A percentile compares a stretch with the other conserved stretches of the same genome.
Evolutionary conservation across 73 alveolate species (phyloP).

Genomic region (Diophrys appendiculata): DNA sequence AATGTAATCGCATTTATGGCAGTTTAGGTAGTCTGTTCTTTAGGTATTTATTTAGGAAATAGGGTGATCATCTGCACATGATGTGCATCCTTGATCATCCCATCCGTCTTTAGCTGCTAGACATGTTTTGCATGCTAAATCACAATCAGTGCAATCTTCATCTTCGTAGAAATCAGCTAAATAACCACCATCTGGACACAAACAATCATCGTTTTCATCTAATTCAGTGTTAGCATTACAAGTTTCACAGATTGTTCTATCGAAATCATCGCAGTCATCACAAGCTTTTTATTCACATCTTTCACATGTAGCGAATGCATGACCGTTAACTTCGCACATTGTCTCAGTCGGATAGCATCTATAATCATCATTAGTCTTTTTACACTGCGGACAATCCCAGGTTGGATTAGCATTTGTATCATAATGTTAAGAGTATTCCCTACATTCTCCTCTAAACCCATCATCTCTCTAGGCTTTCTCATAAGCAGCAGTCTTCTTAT

Average conservation of each 20-base stretch:
- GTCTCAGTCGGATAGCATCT: background rate
- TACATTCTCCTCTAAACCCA: too few relatives aligned
- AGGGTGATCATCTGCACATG: background rate
- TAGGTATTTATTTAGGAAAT: background rate
- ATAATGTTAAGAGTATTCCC: too few relatives aligned
- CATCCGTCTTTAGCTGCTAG: background rate
- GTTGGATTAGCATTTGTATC: too few relatives aligned
- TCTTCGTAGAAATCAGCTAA: background rate
- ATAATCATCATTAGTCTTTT: background rate
- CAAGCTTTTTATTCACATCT: background rate
- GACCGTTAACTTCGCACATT: background rate
- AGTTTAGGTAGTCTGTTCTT: background rate
- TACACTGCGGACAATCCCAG: background rate
- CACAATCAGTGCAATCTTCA: background rate
- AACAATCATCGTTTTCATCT: background rate
- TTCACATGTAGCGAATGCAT: background rate
- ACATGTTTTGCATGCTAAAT: background rate
- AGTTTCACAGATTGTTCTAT: background rate
- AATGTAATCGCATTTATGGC: background rate
- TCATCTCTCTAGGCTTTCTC: too few relatives aligned
- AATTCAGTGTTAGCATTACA: background rate
- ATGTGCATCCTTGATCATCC: background rate
- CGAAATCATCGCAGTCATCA: background rate
- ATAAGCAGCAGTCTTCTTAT: too few relatives aligned
- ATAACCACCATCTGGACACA: background rate